Percentiles rank a stretch among this genome's conserved stretches.
Evolutionary conservation across 2,329 filamentous ascomycete genomes (phyloP).

Genomic region (Paradendryphiella salina): DNA sequence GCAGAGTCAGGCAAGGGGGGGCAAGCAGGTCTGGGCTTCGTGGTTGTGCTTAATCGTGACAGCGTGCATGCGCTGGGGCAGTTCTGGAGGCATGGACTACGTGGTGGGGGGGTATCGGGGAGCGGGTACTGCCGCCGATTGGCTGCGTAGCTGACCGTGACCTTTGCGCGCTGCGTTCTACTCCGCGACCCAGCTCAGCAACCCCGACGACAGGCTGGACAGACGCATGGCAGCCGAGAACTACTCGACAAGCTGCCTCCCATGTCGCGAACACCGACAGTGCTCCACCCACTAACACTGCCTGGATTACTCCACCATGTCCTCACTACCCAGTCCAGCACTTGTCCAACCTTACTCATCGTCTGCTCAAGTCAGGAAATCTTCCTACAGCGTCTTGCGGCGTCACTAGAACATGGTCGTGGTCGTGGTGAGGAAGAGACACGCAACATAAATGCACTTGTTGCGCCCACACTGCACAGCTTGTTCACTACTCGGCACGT

Average conservation of each 20-base stretch:
- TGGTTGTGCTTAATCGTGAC: constrained; percentile 31
- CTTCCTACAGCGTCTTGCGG: constrained; percentile 65
- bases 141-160: constrained; percentile 2
- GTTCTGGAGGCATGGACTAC: constrained; percentile 11
- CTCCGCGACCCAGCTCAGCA: constrained; percentile 3
- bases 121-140: constrained; percentile 14
- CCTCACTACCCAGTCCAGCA: constrained; percentile 53
- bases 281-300: constrained; percentile 47
- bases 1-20: constrained; percentile 29
- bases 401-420: constrained; percentile 49
- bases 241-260: neutral
- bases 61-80: constrained; percentile 22
- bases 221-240: constrained; percentile 13
- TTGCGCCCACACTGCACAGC: constrained; percentile 68
- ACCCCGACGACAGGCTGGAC: constrained; percentile 9
- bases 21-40: constrained; percentile 19
- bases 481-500: constrained; percentile 70
- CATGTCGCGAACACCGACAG: constrained; percentile 38
- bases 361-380: constrained; percentile 67
- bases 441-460: constrained; percentile 47
- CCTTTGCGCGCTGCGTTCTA: constrained; percentile 1
- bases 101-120: constrained; percentile 14
- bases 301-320: constrained; percentile 65
- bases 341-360: constrained; percentile 68
- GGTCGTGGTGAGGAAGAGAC: constrained; percentile 9